Base-by-base conservation (phyloP, 768 basidiomycete species). In the Cyathus striatus region DNA sequence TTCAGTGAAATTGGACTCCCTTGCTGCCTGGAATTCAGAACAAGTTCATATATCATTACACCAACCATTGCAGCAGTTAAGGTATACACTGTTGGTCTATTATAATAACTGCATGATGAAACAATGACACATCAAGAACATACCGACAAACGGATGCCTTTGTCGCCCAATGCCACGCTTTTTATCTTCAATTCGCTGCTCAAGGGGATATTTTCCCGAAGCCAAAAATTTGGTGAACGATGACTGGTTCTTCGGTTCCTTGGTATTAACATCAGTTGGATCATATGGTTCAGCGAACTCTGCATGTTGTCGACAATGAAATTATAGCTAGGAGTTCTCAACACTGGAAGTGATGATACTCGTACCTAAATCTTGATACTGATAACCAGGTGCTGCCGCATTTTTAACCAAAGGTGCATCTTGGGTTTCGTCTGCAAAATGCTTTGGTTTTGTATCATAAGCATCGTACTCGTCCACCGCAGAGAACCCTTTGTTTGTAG, bases 131-230 rank as follows among this genome's bases (percentile, higher is more conserved):
- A n/a, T 10, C 35, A 7, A 36, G 9, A 7, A 56, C 65, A 33
- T 39, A 91, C 91, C 86, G 33, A 84, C 74, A 48, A 83, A 79
- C 23, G 90, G 90, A 59, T 86, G 75, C 48, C 60, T 77, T 63
- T 97, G 95, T 17, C 88, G 74, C 5, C 86, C 87, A 38, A 95
- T 75, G 1, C 91, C 90, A 23, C 85, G 75, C 57, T 78, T 86
- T 71, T 95, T 95, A 56, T 89, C 75, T 56, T 93, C 86, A 56
- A 96, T 92, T 38, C 85, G 77, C 55, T 94, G 86, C 47, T 87
- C 78, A 23, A 86, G 30, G 4, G 86, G 84, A 44, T 83, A 82
- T 44, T 64, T 70, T 7, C 72, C 76, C 25, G 53, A 53, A 10
- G 66, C 64, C n/a, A 82, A 44, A 25, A 81, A 66, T 37, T 55